A percentile compares a stretch with the other conserved stretches of the same genome.
These are phyloP conservation scores for Teunomyces aglyptinius DNA, from an alignment of 805 yeast species.

Conservation along the genomic window DNA sequence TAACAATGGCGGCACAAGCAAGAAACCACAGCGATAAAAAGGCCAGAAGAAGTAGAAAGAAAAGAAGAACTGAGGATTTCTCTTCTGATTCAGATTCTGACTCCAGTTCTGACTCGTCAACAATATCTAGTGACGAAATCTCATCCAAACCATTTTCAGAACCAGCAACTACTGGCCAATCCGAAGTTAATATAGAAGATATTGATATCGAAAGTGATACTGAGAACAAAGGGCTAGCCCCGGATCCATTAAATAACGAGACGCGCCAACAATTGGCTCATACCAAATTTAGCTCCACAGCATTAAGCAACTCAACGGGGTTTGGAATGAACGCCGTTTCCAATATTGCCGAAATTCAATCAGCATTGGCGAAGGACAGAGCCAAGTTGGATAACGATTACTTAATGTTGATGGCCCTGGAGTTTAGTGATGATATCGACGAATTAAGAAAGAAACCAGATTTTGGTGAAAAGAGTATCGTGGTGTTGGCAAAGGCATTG, in stretches of 20 bases:
- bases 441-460: slow-evolving; percentile 61
- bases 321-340: slow-evolving; percentile 12
- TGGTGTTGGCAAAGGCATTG: slow-evolving; percentile 53
- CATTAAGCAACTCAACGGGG: slow-evolving; percentile 13
- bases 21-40: slow-evolving; percentile 15
- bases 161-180: neutral
- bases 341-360: slow-evolving; percentile 16
- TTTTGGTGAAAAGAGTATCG: slow-evolving; percentile 55
- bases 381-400: slow-evolving; percentile 48
- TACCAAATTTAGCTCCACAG: slow-evolving; percentile 26
- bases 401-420: slow-evolving; percentile 53
- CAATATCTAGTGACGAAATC: slow-evolving; percentile 15
- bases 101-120: slow-evolving; percentile 27
- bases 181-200: slow-evolving; percentile 30
- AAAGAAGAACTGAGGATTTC: slow-evolving; percentile 80
- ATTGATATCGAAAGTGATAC: slow-evolving; percentile 29
- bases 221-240: slow-evolving; percentile 15
- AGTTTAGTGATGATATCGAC: slow-evolving; percentile 62
- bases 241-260: slow-evolving; percentile 18
- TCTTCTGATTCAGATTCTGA: slow-evolving; percentile 54
- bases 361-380: slow-evolving; percentile 25
- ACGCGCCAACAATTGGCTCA: slow-evolving; percentile 19
- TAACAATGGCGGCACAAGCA: slow-evolving; percentile 9
- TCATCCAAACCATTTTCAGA: slow-evolving; percentile 8
- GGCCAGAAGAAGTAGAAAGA: slow-evolving; percentile 61